phyloP scores from a whole-genome alignment of 2,329 filamentous ascomycete genomes.

The Dendryphion nanum region DNA sequence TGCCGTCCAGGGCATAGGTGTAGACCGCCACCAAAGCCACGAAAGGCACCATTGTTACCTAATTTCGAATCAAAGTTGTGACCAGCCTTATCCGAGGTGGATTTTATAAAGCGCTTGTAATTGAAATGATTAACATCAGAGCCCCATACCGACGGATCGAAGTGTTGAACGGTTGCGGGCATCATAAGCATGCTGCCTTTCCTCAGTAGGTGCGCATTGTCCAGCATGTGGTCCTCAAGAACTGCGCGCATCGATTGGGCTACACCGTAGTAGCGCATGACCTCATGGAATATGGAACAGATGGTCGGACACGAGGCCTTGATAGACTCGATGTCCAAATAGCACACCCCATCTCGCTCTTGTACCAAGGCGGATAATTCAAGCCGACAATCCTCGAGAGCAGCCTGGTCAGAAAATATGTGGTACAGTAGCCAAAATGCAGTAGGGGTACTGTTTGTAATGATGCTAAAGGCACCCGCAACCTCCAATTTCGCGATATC shows the following conservation, averaged over 20 bases:
- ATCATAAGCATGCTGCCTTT: slow-evolving; percentile 32
- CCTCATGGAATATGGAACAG: slow-evolving; percentile 40
- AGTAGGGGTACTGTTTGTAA: slow-evolving; percentile 37
- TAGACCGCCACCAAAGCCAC: slow-evolving; percentile 28
- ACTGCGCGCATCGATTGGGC: slow-evolving; percentile 31
- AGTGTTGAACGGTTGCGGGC: slow-evolving; percentile 24
- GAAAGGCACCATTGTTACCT: slow-evolving; percentile 17
- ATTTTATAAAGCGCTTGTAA: slow-evolving; percentile 22
- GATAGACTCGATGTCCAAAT: slow-evolving; percentile 3
- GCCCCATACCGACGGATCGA: slow-evolving; percentile 25
- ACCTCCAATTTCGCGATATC: slow-evolving; percentile 41
- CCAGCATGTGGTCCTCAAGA: slow-evolving; percentile 29
- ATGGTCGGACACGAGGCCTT: slow-evolving; percentile 34
- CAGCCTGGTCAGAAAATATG: slow-evolving; percentile 26
- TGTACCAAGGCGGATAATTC: slow-evolving; percentile 2
- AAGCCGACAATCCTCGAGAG: slow-evolving; percentile 26
- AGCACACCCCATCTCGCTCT: slow-evolving; percentile 3
- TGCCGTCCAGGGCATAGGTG: slow-evolving; percentile 32
- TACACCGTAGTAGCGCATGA: slow-evolving; percentile 34
- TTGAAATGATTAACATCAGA: slow-evolving; percentile 25
- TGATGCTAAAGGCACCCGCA: slow-evolving; percentile 32
- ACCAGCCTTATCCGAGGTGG: slow-evolving; percentile 3
- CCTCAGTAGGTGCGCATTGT: slow-evolving; percentile 27
- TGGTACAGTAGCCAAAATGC: slow-evolving; percentile 40
- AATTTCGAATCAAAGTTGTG: slow-evolving; percentile 1